These are phyloP conservation scores for Pseudonitzschia pungens DNA, from an alignment of 108 stramenopile genomes.

Conservation along the genomic window DNA sequence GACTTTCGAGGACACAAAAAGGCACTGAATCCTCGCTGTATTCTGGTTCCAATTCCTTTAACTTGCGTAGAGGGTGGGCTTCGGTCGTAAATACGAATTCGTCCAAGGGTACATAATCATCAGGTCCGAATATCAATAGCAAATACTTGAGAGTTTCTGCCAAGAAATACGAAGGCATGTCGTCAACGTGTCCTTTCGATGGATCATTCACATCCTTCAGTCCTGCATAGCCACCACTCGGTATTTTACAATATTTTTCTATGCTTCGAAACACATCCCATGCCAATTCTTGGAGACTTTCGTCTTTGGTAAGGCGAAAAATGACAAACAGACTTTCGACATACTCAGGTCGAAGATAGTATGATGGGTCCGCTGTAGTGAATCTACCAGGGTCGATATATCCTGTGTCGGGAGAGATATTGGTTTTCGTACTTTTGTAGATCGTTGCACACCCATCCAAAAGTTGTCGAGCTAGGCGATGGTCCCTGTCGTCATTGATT, in stretches of 20 bases:
- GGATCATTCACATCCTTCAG: slow-evolving; percentile 47
- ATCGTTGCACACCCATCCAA: slow-evolving; percentile 25
- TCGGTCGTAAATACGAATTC: slow-evolving; percentile 73
- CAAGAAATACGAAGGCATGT: slow-evolving; percentile 89
- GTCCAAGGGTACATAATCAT: slow-evolving; percentile 25
- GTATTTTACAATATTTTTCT: slow-evolving; percentile 47
- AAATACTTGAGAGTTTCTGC: slow-evolving; percentile 91
- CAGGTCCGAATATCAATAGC: slow-evolving; percentile 20
- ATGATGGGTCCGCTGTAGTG: slow-evolving; percentile 12
- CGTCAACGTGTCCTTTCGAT: slow-evolving; percentile 28
- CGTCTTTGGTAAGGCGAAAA: slow-evolving; percentile 48
- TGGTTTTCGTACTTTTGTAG: slow-evolving; percentile 12
- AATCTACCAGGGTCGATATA: not conserved
- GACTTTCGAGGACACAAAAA: slow-evolving; percentile 4
- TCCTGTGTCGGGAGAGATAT: slow-evolving; percentile 23
- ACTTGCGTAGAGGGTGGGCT: slow-evolving; percentile 70
- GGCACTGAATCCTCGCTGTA: not conserved
- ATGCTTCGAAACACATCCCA: slow-evolving; percentile 59
- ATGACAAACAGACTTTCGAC: slow-evolving; percentile 53
- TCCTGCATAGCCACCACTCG: slow-evolving; percentile 42
- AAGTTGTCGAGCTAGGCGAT: slow-evolving; percentile 24
- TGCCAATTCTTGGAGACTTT: slow-evolving; percentile 47
- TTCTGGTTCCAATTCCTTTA: slow-evolving; percentile 13
- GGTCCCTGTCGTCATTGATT: not conserved
- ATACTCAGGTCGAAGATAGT: slow-evolving; percentile 55